Conservation (phyloP, 2,329 filamentous ascomycete genomes). For the Sclerotinia nivalis region DNA sequence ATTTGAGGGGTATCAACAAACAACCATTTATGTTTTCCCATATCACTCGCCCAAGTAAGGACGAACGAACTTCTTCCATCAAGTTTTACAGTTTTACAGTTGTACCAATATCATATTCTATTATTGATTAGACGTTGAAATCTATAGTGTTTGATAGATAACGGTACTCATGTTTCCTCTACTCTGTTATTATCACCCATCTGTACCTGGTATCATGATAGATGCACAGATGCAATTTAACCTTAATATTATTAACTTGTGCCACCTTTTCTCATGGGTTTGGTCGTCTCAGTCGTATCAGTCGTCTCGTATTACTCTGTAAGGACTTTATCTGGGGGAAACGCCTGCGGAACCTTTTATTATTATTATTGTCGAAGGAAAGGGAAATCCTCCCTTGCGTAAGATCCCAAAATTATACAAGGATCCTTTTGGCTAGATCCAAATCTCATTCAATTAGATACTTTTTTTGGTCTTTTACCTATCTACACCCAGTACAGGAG, state of each 20-base stretch:
- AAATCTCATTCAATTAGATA: not conserved
- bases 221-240: too few relatives aligned
- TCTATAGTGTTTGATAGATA: too few relatives aligned
- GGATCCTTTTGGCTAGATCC: not conserved
- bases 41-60: too few relatives aligned
- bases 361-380: not conserved
- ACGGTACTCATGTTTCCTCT: not conserved
- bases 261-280: not conserved
- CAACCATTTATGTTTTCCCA: too few relatives aligned
- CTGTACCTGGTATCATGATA: too few relatives aligned
- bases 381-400: conserved; percentile 7
- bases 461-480: not conserved
- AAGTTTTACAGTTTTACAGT: not conserved
- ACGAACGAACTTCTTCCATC: too few relatives aligned
- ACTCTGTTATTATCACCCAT: too few relatives aligned
- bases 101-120: not conserved
- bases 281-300: not conserved
- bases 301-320: not conserved
- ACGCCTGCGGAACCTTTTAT: not conserved
- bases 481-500: not conserved
- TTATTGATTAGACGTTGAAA: not conserved
- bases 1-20: too few relatives aligned
- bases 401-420: not conserved
- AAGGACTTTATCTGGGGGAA: conserved; percentile 6
- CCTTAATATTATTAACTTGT: not conserved